Evolutionary conservation across 2,329 filamentous ascomycete species (phyloP).

Genomic region (Penicillium sp.): DNA sequence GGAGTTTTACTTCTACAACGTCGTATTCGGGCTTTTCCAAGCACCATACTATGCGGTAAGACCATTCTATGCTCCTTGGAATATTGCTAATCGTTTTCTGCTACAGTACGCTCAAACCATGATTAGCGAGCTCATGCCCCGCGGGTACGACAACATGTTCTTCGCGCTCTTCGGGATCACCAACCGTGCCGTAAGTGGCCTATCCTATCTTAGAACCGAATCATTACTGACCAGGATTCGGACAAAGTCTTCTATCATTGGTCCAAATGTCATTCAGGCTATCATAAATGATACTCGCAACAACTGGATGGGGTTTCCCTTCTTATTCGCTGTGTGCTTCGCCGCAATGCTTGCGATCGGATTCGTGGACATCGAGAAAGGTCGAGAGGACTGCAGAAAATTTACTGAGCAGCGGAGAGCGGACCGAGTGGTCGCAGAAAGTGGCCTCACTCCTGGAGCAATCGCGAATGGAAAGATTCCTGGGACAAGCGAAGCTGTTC

Average conservation of each 20-base stretch:
- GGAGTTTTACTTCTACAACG: constrained; percentile 47
- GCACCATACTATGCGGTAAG: constrained; percentile 43
- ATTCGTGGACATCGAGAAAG: constrained; percentile 44
- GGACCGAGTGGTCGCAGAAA: constrained; percentile 28
- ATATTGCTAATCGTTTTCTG: background rate
- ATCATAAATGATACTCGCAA: constrained; percentile 45
- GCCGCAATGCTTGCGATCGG: constrained; percentile 40
- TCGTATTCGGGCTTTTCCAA: constrained; percentile 44
- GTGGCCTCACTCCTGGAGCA: constrained; percentile 19
- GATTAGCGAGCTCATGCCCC: constrained; percentile 45
- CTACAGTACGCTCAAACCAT: constrained; percentile 44
- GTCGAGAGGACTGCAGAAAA: constrained; percentile 38
- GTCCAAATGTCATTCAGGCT: constrained; percentile 45
- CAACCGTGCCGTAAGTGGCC: constrained; percentile 40
- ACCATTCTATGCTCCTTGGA: background rate
- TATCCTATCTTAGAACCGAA: background rate
- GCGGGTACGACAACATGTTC: constrained; percentile 47
- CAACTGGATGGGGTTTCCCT: constrained; percentile 47
- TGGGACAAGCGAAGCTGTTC: too few species aligned
- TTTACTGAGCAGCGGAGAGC: constrained; percentile 39
- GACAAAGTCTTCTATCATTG: constrained; percentile 44
- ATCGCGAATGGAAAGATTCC: constrained; percentile 17
- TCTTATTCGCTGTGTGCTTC: constrained; percentile 40
- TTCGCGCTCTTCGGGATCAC: constrained; percentile 47
- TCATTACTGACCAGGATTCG: background rate